Base-by-base conservation (phyloP, 345 rosid genomes). In the Viola odorata region DNA sequence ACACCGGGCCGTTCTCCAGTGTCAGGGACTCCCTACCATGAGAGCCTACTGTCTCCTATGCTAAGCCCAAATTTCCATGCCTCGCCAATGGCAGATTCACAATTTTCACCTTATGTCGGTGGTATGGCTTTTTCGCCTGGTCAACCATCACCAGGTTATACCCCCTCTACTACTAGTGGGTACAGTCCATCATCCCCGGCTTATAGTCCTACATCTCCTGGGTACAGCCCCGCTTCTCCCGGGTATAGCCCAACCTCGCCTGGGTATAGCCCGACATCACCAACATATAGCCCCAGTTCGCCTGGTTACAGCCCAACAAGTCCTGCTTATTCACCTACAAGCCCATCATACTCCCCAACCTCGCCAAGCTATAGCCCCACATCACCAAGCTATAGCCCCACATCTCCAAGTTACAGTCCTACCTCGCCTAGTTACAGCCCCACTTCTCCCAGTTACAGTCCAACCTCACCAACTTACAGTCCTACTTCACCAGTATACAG, bases 31-130 rank as follows among this genome's bases (percentile, higher is more conserved):
- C 99, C 99, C 72, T 92, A 80, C 69, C 99, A 90, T 42, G 99
- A 90, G 5, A 86, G 96, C 66, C 84, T 92, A 89, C 89, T 90
- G 99, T 89, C 99, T 50, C 99, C 99, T 17, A 83, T 92, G 63
- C 74, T 77, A 60, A 90, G 96, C 66, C 99, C 99, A 41, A 86
- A 67, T 76, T 78, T 83, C 52, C 91, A 90, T 16, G 74, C 84
- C 41, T 92, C 98, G 1, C 98, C 98, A 23, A 82, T 75, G 9
- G 66, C 91, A 38, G 96, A 86, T 70, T 91, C 96, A 12, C 88
- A 82, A 69, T 89, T 92, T 69, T 94, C 99, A 60, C 99, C 99
- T n/a, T 94, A 86, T 63, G 97, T 88, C 64, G 82, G 88, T 53
- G 90, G 91, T 11, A 86, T 87, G 91, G 80, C 95, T 44, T 89